Conservation (phyloP, 345 rosid genomes). For the Litchi chinensis region DNA sequence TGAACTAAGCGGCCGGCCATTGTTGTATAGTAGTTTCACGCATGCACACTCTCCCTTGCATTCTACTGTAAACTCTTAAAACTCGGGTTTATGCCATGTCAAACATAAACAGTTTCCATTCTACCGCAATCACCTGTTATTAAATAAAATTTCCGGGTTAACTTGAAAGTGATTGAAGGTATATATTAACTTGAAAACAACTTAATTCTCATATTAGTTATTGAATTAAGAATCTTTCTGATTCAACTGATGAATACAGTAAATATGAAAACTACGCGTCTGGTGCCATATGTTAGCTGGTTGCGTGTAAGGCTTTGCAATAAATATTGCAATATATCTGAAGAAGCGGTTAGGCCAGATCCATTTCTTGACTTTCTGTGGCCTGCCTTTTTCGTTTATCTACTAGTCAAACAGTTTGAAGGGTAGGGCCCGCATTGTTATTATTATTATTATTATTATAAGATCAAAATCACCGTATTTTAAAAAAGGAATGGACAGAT, state of each 20-base stretch:
- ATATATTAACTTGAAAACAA: too few relatives aligned
- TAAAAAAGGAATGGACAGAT: too few relatives aligned
- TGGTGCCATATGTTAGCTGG: neutral
- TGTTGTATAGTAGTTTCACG: neutral
- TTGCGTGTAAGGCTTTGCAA: conserved; percentile 11
- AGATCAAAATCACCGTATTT: too few relatives aligned
- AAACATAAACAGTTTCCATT: neutral
- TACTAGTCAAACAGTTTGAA: neutral
- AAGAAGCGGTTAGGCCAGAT: neutral
- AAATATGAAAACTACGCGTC: too few relatives aligned
- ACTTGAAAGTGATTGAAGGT: too few relatives aligned
- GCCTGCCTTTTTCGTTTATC: neutral
- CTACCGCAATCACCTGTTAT: too few relatives aligned
- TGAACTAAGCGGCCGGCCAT: conserved; percentile 1
- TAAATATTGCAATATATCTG: neutral
- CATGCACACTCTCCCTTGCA: neutral
- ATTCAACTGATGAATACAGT: too few relatives aligned
- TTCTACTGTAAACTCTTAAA: neutral
- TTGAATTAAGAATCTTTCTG: too few relatives aligned
- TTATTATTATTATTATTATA: too few relatives aligned
- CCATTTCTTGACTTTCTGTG: neutral
- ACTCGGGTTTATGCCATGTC: neutral
- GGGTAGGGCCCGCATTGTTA: too few relatives aligned
- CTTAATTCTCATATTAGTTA: too few relatives aligned
- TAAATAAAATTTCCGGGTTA: too few relatives aligned